Conservation (phyloP, 1,284 basidiomycete species). For the Pyrrhoderma lamaoense region DNA sequence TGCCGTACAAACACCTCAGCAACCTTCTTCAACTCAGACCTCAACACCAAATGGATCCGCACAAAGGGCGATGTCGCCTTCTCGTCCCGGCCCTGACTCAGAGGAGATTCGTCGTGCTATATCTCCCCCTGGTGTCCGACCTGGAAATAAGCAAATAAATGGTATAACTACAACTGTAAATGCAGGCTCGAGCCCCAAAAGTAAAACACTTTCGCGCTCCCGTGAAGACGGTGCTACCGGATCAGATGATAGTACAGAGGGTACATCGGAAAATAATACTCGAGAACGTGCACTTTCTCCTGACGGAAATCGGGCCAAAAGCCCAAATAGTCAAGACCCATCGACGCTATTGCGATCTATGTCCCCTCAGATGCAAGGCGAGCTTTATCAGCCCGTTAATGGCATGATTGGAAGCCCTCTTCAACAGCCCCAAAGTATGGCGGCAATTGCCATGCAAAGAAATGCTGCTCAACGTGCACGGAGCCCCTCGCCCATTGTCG, state of each 20-base stretch:
- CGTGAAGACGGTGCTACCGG: constrained; percentile 60
- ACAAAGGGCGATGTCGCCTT: constrained; percentile 51
- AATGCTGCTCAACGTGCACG: constrained; percentile 44
- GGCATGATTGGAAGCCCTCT: constrained; percentile 5
- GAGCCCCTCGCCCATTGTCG: constrained; percentile 52
- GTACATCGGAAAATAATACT: constrained; percentile 33
- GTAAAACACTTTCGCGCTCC: constrained; percentile 51
- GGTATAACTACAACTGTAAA: constrained; percentile 28
- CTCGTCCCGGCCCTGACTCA: constrained; percentile 34
- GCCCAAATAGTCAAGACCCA: constrained; percentile 42
- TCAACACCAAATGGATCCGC: constrained; percentile 28
- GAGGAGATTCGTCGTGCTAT: constrained; percentile 59
- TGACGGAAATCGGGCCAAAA: constrained; percentile 46
- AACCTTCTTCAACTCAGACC: constrained; percentile 16
- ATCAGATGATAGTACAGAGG: constrained; percentile 46
- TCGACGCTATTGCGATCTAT: constrained; percentile 38
- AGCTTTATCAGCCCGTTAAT: constrained; percentile 25
- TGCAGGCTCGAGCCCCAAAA: constrained; percentile 35
- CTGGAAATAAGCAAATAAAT: constrained; percentile 37
- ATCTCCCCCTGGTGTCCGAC: constrained; percentile 44
- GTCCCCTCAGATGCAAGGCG: constrained; percentile 40
- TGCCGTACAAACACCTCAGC: constrained; percentile 21
- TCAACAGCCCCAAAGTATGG: constrained; percentile 33
- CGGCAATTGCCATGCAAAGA: constrained; percentile 44
- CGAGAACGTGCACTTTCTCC: constrained; percentile 50